Base-by-base conservation (phyloP, 257 asterid species). In the Forsythia viridissima region DNA sequence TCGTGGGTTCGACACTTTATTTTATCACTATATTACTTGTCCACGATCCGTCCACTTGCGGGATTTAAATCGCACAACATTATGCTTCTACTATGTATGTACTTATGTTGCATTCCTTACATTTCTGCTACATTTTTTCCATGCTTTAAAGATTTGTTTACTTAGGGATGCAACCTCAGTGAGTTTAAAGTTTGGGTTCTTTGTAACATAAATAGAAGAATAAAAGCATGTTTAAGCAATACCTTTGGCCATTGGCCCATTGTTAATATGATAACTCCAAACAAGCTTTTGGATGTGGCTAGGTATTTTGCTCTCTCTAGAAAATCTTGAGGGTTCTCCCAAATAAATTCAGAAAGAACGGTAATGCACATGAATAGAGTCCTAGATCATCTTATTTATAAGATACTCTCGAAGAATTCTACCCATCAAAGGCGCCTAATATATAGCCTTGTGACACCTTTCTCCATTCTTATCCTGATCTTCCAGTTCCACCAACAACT, bases 261-360 rank as follows among this genome's bases (percentile, higher is more conserved):
- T 37, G 21, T 69, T 46, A 38, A n/a, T 41, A 34, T 43, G 36
- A 42, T 21, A 46, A 20, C 11, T 39, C 55, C 9, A 48, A 66
- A 59, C 61, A 73, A 65, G 75, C 79, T 66, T 55, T 34, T 40
- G 59, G 34, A 40, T 24, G 59, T 38, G 11, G 59, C 68, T 21
- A 24, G 4, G 41, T 8, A 34, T 18, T 48, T 38, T 30, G 37
- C 9, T 37, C 21, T 55, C 61, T 30, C 68, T 42, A 38, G 57
- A 48, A 52, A 71, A 61, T 44, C 44, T 5, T 5, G 44, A 72
- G 73, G 65, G 24, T 66, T 72, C 73, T 61, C 57, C 73, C 55
- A 44, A 73, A 72, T 79, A 44, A 59, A n/a, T 38, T 51, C 44
- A 69, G 18, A 69, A 72, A 61, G 30, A 37, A 15, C 63, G 16